phyloP scores from a whole-genome alignment of 2,329 filamentous ascomycete species.

The Phialophora expanda region DNA sequence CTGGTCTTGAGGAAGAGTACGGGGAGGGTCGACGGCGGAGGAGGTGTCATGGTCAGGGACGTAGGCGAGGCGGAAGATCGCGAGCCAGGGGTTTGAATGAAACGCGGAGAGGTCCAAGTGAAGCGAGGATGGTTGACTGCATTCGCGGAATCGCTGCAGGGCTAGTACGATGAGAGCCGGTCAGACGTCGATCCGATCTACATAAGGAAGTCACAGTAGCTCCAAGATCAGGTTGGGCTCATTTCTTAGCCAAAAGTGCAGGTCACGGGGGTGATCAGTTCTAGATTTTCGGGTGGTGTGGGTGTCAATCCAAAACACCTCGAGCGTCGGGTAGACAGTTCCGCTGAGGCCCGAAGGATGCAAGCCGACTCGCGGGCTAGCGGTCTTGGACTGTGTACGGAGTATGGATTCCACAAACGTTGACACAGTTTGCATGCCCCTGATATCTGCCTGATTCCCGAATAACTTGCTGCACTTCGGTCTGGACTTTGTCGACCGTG shows the following conservation, averaged over 20 bases:
- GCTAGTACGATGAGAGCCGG: background rate
- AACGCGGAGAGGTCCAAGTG: background rate
- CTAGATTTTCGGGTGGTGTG: background rate
- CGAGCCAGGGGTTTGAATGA: background rate
- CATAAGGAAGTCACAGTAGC: background rate
- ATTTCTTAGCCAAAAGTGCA: background rate
- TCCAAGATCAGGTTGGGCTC: background rate
- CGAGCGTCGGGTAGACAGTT: background rate
- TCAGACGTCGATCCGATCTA: background rate
- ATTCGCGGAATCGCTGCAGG: background rate
- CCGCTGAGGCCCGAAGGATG: background rate
- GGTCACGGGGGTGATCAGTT: background rate
- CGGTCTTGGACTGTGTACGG: background rate
- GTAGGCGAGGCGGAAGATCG: constrained; percentile 11
- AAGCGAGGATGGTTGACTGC: background rate
- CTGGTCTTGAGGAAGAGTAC: constrained; percentile 57
- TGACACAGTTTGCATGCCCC: background rate
- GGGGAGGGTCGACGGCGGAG: constrained; percentile 37
- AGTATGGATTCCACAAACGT: background rate
- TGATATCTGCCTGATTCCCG: background rate
- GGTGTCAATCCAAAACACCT: constrained; percentile 1
- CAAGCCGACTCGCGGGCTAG: background rate
- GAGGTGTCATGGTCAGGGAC: background rate
- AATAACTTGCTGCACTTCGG: background rate
- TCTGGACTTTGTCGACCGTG: background rate